phyloP scores from a whole-genome alignment of 768 basidiomycete species.

The Naganishia vishniacii region DNA sequence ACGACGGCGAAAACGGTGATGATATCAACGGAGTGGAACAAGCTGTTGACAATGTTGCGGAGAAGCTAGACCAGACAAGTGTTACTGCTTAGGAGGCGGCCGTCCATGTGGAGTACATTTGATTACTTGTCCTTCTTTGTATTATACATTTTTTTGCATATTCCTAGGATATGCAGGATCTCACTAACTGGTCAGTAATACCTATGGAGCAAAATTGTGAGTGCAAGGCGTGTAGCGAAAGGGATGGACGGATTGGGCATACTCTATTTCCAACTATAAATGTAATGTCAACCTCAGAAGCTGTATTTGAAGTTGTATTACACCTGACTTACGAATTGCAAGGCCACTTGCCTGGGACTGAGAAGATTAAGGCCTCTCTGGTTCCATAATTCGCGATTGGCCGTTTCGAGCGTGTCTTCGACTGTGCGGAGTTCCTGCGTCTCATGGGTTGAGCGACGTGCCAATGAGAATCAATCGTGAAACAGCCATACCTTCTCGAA shows the following conservation, averaged over 20 bases:
- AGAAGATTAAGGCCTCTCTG: conserved; percentile 79
- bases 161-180: neutral
- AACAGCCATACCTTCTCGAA: conserved; percentile 65
- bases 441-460: neutral
- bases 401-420: conserved; percentile 58
- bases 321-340: conserved; percentile 69
- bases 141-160: conserved; percentile 11
- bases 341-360: conserved; percentile 77
- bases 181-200: neutral
- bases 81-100: conserved; percentile 12
- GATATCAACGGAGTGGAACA: conserved; percentile 6
- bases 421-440: conserved; percentile 71
- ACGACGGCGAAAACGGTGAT: conserved; percentile 15
- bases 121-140: neutral
- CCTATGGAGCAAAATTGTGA: neutral
- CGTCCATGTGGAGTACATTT: neutral
- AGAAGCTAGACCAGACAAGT: conserved; percentile 17
- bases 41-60: conserved; percentile 11
- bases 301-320: conserved; percentile 5
- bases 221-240: neutral
- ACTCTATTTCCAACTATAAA: conserved; percentile 85
- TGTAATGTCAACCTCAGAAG: conserved; percentile 4
- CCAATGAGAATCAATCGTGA: neutral
- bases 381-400: conserved; percentile 73
- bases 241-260: conserved; percentile 20